Percentiles rank a stretch among this genome's conserved stretches.
These are phyloP conservation scores for Tricladium varicosporioides DNA, from an alignment of 2,329 filamentous ascomycete genomes.

Conservation along the genomic window DNA sequence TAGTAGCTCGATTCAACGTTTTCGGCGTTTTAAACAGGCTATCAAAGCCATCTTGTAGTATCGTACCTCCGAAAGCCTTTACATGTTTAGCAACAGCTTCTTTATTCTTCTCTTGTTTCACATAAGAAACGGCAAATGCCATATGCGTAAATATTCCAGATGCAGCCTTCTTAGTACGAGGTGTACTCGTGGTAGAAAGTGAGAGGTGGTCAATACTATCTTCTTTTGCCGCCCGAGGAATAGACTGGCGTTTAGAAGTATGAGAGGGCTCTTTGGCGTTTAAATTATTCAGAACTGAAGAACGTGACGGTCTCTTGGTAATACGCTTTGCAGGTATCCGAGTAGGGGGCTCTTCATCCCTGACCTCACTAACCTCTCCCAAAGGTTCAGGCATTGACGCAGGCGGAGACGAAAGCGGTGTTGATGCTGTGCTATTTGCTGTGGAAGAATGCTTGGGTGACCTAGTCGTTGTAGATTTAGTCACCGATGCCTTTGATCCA, in stretches of 20 bases:
- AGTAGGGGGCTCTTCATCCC: neutral
- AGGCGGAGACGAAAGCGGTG: neutral
- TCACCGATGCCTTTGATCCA: too few relatives aligned
- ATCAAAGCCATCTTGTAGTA: conserved; percentile 76
- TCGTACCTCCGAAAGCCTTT: conserved; percentile 64
- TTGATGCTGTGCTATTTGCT: neutral
- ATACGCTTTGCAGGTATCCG: neutral
- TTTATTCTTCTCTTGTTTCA: conserved; percentile 48
- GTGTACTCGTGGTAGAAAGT: neutral
- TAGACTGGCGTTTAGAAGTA: conserved; percentile 24
- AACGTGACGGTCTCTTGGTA: conserved; percentile 9
- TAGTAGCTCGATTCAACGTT: conserved; percentile 4
- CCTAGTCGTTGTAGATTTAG: neutral
- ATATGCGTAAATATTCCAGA: conserved; percentile 69
- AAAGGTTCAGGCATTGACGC: neutral
- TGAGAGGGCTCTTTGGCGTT: conserved; percentile 5
- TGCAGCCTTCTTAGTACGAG: neutral
- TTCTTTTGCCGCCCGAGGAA: conserved; percentile 3
- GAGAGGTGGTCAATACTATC: conserved; percentile 28
- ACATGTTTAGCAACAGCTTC: conserved; percentile 65
- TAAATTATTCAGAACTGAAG: neutral
- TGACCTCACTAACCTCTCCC: neutral
- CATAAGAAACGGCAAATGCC: conserved; percentile 82
- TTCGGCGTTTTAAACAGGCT: conserved; percentile 61
- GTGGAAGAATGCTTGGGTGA: neutral